phyloP scores from a whole-genome alignment of 148 eudicot genomes.

The Rhododendron simsii region DNA sequence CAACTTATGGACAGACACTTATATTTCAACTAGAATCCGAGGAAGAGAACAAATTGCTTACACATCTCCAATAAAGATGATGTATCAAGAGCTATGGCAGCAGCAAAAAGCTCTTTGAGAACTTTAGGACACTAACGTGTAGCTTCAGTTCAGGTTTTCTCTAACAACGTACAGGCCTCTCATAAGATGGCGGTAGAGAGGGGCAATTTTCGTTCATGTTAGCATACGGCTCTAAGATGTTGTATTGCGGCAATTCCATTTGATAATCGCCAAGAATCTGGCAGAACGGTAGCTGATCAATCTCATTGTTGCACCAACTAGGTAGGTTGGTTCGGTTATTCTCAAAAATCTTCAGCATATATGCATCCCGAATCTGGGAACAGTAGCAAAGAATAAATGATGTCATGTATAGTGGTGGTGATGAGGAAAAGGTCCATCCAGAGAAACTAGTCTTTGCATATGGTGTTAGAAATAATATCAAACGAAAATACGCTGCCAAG shows the following conservation, averaged over 20 bases:
- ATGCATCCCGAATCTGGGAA: slow-evolving; percentile 89
- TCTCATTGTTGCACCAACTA: slow-evolving; percentile 73
- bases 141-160: not conserved
- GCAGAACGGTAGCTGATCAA: slow-evolving; percentile 66
- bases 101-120: not conserved
- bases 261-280: slow-evolving; percentile 91
- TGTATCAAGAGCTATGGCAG: not conserved
- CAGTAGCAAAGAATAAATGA: not conserved
- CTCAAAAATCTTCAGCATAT: slow-evolving; percentile 82
- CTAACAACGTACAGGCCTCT: slow-evolving; percentile 23
- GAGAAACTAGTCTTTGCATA: not conserved
- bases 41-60: not conserved
- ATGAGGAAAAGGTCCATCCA: not conserved
- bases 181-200: slow-evolving; percentile 20
- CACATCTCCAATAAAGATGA: not conserved
- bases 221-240: slow-evolving; percentile 73
- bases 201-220: slow-evolving; percentile 30
- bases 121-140: not conserved
- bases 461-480: not conserved
- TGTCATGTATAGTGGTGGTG: not conserved
- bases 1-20: not conserved
- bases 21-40: not conserved
- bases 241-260: slow-evolving; percentile 84
- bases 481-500: not conserved
- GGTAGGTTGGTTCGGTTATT: slow-evolving; percentile 72